These are phyloP conservation scores for Candida albicans DNA, from an alignment of 1,139 yeast genomes.

Conservation along the genomic window DNA sequence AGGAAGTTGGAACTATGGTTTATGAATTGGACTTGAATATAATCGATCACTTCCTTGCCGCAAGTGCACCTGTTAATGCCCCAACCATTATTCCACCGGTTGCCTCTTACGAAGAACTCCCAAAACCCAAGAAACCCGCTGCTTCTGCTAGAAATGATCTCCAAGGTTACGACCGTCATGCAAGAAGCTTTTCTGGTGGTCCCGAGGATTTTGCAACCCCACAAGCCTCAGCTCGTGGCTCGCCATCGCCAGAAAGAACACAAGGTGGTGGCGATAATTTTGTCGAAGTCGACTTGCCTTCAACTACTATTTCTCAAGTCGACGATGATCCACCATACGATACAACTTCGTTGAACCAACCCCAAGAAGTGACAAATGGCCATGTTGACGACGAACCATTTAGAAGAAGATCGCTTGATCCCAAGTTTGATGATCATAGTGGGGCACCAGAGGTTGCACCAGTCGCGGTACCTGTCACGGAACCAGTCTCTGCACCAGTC, in stretches of 20 bases:
- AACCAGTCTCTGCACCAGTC: not conserved
- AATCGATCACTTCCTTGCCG: constrained; percentile 34
- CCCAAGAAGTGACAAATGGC: constrained; percentile 2
- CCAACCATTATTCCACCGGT: not conserved
- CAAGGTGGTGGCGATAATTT: constrained; percentile 19
- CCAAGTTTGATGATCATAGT: constrained; percentile 5
- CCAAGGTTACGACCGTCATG: constrained; percentile 32
- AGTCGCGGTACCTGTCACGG: constrained; percentile 12
- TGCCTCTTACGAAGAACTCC: not conserved
- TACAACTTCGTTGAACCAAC: constrained; percentile 4
- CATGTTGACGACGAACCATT: constrained; percentile 1
- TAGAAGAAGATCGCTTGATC: constrained; percentile 16
- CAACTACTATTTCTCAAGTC: constrained; percentile 20
- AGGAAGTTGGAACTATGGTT: constrained; percentile 56
- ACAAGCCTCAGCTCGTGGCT: constrained; percentile 24
- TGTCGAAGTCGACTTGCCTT: constrained; percentile 31
- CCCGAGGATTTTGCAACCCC: constrained; percentile 48
- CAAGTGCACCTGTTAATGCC: constrained; percentile 9
- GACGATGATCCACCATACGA: constrained; percentile 12
- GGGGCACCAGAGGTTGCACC: constrained; percentile 14
- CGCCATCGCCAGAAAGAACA: constrained; percentile 35
- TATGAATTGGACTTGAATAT: constrained; percentile 57
- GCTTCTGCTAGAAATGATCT: constrained; percentile 17
- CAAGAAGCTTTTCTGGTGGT: constrained; percentile 42
- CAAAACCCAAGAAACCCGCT: constrained; percentile 11